Evolutionary conservation across 2,329 filamentous ascomycete genomes (phyloP), one percentile per base, ranked within the genome.

Genomic region (Colletotrichum liaoningense): DNA sequence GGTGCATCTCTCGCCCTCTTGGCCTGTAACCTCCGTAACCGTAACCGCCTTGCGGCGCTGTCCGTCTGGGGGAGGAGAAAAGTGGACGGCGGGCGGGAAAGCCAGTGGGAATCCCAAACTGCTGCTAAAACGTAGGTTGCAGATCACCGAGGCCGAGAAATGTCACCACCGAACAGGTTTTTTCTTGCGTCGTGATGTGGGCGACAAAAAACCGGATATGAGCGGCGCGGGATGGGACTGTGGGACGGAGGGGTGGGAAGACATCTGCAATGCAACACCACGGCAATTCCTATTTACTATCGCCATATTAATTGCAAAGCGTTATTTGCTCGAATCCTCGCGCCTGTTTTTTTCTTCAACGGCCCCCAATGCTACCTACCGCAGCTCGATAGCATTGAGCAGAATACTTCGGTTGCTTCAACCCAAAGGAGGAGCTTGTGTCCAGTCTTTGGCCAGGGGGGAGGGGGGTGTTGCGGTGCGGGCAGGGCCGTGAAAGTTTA

Each of bases 401-500:
- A 55, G 46, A 66, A 69, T 11, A 12, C 33, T 59, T 63, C 46
- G 66, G 38, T n/a, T 16, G 52, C 28, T 64, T 33, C 59, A 64
- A 59, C 24, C 42, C 30, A 46, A 56, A 42, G 46, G 33, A 26
- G 67, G 52, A 58, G 42, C 42, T 19, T 46, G 19, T 46, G 42
- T 46, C 42, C 57, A 58, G 63, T 38, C 69, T 42, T n/a, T 59
- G 19, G 52, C 57, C 63, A 35, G 30, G 62, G 57, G 33, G 11
- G 22, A 22, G 28, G 9, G 63, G 22, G 26, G 42, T 35, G 63
- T 57, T 38, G 57, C 64, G 64, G 69, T 38, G 64, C 64, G 64
- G 69, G 28, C 69, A 62, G 59, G 57, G 66, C 59, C 70, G 66
- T n/a, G 8, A 60, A 63, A 60, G 54, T 64, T 26, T 59, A 73